Conservation (phyloP, 2,329 filamentous ascomycete species). For the Lasiodiplodia sp. region DNA sequence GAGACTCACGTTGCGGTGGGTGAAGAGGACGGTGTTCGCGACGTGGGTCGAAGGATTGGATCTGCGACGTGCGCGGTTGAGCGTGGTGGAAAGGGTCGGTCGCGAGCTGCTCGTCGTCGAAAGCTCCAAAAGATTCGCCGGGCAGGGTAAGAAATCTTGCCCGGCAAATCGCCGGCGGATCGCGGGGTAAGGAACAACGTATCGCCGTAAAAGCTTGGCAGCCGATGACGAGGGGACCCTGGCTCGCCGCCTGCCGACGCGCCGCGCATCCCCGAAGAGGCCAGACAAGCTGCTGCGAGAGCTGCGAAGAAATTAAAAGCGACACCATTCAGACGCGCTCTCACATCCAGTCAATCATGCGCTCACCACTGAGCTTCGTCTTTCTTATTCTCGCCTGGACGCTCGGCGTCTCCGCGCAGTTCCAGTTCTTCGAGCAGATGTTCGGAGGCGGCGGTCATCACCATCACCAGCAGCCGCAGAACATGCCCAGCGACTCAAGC, state of each 20-base stretch:
- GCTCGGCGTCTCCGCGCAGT: constrained; percentile 76
- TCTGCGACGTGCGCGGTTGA: neutral
- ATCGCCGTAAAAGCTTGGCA: neutral
- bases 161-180: neutral
- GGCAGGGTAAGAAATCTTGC: constrained; percentile 12
- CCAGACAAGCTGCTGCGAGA: constrained; percentile 14
- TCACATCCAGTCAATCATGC: constrained; percentile 36
- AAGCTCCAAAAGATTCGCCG: constrained; percentile 8
- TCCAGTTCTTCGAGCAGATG: constrained; percentile 99
- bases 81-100: neutral
- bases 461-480: constrained; percentile 70
- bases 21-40: no score
- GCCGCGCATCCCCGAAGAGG: constrained; percentile 17
- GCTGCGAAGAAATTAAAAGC: neutral
- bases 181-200: neutral
- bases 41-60: neutral
- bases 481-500: constrained; percentile 82
- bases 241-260: neutral
- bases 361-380: constrained; percentile 31
- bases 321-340: neutral
- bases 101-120: constrained; percentile 9
- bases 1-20: constrained; percentile 9
- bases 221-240: constrained; percentile 7
- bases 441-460: constrained; percentile 73
- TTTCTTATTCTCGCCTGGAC: constrained; percentile 56